phyloP scores from a whole-genome alignment of 805 yeast genomes.

The Dipodascopsis uninucleata region DNA sequence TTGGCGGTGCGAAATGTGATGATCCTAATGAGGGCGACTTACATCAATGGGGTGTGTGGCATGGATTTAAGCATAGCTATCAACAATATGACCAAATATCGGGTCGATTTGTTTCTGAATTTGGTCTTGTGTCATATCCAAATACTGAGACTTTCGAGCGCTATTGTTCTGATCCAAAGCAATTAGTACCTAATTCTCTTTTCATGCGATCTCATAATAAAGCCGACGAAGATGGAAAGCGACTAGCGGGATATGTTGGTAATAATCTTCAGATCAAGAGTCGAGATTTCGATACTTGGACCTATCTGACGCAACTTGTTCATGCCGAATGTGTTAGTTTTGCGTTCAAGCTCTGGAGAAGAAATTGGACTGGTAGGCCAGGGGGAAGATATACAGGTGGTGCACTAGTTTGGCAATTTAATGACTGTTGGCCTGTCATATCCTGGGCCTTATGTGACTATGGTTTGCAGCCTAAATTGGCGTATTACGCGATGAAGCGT shows the following conservation, averaged over 20 bases:
- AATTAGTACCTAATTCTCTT: conserved; percentile 45
- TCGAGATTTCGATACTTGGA: conserved; percentile 43
- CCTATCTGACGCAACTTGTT: conserved; percentile 51
- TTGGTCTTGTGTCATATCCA: conserved; percentile 53
- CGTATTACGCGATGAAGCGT: conserved; percentile 47
- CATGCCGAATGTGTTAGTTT: conserved; percentile 49
- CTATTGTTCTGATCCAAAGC: conserved; percentile 40
- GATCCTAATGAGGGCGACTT: conserved; percentile 47
- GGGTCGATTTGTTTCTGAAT: conserved; percentile 52
- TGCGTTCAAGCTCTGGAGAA: conserved; percentile 48
- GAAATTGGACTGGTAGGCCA: conserved; percentile 44
- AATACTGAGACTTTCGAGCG: conserved; percentile 37
- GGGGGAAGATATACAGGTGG: conserved; percentile 44
- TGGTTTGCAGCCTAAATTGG: conserved; percentile 44
- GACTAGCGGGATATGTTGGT: conserved; percentile 46
- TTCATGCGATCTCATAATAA: conserved; percentile 48
- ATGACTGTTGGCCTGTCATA: conserved; percentile 53
- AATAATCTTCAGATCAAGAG: conserved; percentile 43
- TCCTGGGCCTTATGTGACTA: conserved; percentile 50
- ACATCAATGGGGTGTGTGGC: conserved; percentile 60
- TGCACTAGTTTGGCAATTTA: conserved; percentile 50
- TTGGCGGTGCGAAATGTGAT: conserved; percentile 41
- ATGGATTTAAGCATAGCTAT: conserved; percentile 48
- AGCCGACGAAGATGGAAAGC: conserved; percentile 47
- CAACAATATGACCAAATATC: conserved; percentile 48